Percentiles rank a stretch among this genome's conserved stretches.
These are phyloP conservation scores for Penicillium sp. DNA, from an alignment of 2,329 filamentous ascomycete species.

Conservation along the genomic window DNA sequence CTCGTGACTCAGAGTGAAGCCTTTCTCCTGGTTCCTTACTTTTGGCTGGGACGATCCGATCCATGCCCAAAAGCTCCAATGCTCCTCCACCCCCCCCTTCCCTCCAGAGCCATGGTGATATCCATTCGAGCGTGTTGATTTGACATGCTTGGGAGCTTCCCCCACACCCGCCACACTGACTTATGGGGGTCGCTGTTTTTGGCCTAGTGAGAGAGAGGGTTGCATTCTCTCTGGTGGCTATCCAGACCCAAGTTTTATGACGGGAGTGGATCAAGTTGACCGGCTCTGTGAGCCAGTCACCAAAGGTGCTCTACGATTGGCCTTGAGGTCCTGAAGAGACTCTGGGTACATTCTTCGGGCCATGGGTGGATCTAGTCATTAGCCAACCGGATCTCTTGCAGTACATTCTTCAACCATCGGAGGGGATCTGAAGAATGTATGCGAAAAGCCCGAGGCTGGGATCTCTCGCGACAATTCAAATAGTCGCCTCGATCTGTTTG, in stretches of 20 bases:
- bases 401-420: slow-evolving; percentile 39
- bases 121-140: slow-evolving; percentile 18
- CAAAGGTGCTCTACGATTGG: slow-evolving; percentile 26
- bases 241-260: slow-evolving; percentile 19
- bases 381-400: slow-evolving; percentile 22
- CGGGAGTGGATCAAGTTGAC: slow-evolving; percentile 20
- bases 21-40: slow-evolving; percentile 11
- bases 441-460: slow-evolving; percentile 39
- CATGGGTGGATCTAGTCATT: slow-evolving; percentile 20
- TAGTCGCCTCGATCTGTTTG: slow-evolving; percentile 40
- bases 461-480: slow-evolving; percentile 36
- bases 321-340: slow-evolving; percentile 6
- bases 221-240: slow-evolving; percentile 40
- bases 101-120: slow-evolving; percentile 3
- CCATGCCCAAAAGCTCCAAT: slow-evolving; percentile 7
- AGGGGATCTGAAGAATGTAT: slow-evolving; percentile 35
- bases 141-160: slow-evolving; percentile 9
- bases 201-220: slow-evolving; percentile 31
- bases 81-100: neutral
- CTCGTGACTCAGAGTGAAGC: neutral
- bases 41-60: slow-evolving; percentile 15
- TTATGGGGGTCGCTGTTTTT: slow-evolving; percentile 32
- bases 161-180: slow-evolving; percentile 24
- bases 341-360: slow-evolving; percentile 24
- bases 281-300: slow-evolving; percentile 27